phyloP scores from a whole-genome alignment of 176 grass and related monocot species.

The Eragrostis nindensis region DNA sequence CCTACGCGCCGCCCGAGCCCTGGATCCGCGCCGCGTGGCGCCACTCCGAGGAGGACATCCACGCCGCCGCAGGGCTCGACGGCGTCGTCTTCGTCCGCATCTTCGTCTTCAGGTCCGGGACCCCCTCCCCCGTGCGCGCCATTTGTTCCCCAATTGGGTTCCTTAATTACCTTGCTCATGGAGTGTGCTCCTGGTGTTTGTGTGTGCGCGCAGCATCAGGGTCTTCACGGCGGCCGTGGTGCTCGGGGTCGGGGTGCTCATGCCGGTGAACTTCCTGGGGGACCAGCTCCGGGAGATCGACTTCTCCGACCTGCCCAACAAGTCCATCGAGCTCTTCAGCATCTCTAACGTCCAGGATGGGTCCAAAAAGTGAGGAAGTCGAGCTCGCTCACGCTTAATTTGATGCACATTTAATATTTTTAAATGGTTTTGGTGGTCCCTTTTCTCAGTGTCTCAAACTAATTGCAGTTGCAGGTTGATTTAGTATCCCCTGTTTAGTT shows the following conservation, averaged over 20 bases:
- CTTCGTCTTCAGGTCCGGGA: slow-evolving; percentile 76
- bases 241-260: slow-evolving; percentile 73
- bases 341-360: slow-evolving; percentile 89
- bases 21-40: slow-evolving; percentile 68
- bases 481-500: background rate
- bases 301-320: slow-evolving; percentile 80
- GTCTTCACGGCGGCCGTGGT: slow-evolving; percentile 68
- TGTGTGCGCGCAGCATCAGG: slow-evolving; percentile 63
- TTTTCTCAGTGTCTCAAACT: background rate
- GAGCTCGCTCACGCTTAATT: background rate
- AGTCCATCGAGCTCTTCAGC: slow-evolving; percentile 84
- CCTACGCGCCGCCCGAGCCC: slow-evolving; percentile 57
- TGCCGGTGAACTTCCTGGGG: slow-evolving; percentile 82
- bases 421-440: background rate
- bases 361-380: slow-evolving; percentile 68
- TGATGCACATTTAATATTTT: background rate
- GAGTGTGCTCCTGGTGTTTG: background rate
- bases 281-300: slow-evolving; percentile 77
- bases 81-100: slow-evolving; percentile 86
- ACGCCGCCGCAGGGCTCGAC: slow-evolving; percentile 74
- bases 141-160: background rate
- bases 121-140: background rate
- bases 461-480: background rate
- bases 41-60: slow-evolving; percentile 73
- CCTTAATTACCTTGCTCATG: slow-evolving; percentile 13